phyloP scores from a whole-genome alignment of 768 basidiomycete genomes.

The Suillus spraguei region DNA sequence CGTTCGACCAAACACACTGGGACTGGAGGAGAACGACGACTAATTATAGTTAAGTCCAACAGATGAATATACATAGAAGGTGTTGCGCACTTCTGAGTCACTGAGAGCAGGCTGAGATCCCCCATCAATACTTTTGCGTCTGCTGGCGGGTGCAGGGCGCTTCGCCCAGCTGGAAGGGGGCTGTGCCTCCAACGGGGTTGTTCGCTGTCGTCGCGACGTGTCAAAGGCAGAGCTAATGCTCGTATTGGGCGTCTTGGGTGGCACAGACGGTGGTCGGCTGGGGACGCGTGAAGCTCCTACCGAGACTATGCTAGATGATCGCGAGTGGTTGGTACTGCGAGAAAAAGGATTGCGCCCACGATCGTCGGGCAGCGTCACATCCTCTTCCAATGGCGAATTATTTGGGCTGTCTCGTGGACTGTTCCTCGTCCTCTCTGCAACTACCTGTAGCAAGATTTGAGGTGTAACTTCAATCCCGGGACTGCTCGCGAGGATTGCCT shows the following conservation, averaged over 20 bases:
- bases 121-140: constrained; percentile 78
- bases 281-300: constrained; percentile 41
- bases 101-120: constrained; percentile 51
- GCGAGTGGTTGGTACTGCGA: constrained; percentile 36
- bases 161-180: constrained; percentile 81
- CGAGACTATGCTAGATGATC: constrained; percentile 64
- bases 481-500: constrained; percentile 55
- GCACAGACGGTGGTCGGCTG: constrained; percentile 59
- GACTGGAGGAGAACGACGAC: constrained; percentile 41
- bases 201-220: constrained; percentile 65
- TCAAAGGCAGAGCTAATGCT: constrained; percentile 64
- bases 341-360: constrained; percentile 40
- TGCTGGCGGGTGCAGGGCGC: constrained; percentile 64
- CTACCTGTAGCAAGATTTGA: constrained; percentile 59
- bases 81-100: constrained; percentile 68
- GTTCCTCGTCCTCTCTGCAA: constrained; percentile 59
- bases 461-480: constrained; percentile 73
- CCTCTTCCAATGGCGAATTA: constrained; percentile 37
- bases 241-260: constrained; percentile 51
- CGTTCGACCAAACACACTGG: constrained; percentile 49
- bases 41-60: constrained; percentile 17
- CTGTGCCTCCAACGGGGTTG: constrained; percentile 57
- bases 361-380: constrained; percentile 35
- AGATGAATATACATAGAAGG: neutral
- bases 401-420: constrained; percentile 38